phyloP scores from a whole-genome alignment of 331 rosid species.

The Rosa hybrid region DNA sequence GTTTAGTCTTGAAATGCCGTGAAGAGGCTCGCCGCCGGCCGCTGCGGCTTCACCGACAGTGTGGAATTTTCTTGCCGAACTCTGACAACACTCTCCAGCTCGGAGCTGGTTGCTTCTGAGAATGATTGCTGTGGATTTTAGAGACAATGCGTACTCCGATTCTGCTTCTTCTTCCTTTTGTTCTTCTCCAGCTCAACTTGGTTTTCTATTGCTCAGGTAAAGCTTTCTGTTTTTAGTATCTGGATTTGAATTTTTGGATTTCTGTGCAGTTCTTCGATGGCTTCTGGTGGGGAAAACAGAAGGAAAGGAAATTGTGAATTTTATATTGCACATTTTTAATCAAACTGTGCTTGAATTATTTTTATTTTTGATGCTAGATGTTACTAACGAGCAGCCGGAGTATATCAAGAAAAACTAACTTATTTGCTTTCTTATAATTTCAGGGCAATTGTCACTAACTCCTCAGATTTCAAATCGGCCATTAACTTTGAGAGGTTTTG shows the following conservation, averaged over 20 bases:
- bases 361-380: neutral
- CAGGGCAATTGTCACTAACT: slow-evolving; percentile 47
- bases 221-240: neutral
- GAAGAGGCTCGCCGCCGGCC: slow-evolving; percentile 31
- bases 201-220: slow-evolving; percentile 62
- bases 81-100: slow-evolving; percentile 19
- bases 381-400: neutral
- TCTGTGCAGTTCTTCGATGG: neutral
- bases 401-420: slow-evolving; percentile 10
- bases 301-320: neutral
- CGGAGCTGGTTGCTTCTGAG: slow-evolving; percentile 35
- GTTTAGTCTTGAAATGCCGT: slow-evolving; percentile 23
- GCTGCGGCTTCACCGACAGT: slow-evolving; percentile 27
- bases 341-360: neutral
- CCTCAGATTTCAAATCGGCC: slow-evolving; percentile 44
- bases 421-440: slow-evolving; percentile 5
- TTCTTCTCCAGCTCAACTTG: slow-evolving; percentile 42
- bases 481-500: slow-evolving; percentile 34
- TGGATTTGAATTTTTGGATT: neutral
- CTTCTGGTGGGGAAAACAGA: neutral
- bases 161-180: slow-evolving; percentile 26
- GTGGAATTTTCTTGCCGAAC: slow-evolving; percentile 18
- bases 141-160: slow-evolving; percentile 59
- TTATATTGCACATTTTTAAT: neutral
- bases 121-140: slow-evolving; percentile 43